Evolutionary conservation across 345 rosid species (phyloP).

Genomic region (Populus tremula): DNA sequence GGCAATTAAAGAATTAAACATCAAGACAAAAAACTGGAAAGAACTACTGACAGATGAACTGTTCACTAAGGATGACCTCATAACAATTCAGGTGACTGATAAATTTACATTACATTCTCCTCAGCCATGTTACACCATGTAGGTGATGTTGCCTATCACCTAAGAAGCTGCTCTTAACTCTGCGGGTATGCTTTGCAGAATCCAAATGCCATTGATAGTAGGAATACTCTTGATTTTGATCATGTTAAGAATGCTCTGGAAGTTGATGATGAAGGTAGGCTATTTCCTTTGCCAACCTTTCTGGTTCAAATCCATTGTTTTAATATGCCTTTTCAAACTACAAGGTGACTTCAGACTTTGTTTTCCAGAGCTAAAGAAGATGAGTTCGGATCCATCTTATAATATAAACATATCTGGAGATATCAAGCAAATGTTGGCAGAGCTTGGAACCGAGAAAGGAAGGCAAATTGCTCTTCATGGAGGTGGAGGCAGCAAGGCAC

Average conservation of each 20-base stretch:
- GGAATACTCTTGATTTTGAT: slow-evolving; percentile 74
- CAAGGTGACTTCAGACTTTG: slow-evolving; percentile 7
- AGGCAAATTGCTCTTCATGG: slow-evolving; percentile 80
- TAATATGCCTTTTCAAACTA: slow-evolving; percentile 1
- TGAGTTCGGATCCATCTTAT: slow-evolving; percentile 69
- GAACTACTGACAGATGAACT: slow-evolving; percentile 88
- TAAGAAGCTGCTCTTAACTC: slow-evolving; percentile 8
- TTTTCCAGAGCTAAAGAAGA: slow-evolving; percentile 55
- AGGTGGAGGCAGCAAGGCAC: slow-evolving; percentile 94
- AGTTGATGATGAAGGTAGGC: slow-evolving; percentile 80
- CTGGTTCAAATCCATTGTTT: slow-evolving; percentile 9
- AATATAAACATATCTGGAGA: slow-evolving; percentile 76
- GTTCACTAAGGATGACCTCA: slow-evolving; percentile 72
- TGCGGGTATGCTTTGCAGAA: slow-evolving; percentile 43
- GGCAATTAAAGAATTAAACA: slow-evolving; percentile 89
- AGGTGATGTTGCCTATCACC: slow-evolving; percentile 3
- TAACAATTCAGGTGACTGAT: slow-evolving; percentile 67
- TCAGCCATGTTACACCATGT: slow-evolving; percentile 12
- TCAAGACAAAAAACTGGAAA: slow-evolving; percentile 90
- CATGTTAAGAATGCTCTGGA: slow-evolving; percentile 76
- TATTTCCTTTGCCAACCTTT: background rate
- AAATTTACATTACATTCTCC: background rate
- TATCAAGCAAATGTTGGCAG: slow-evolving; percentile 82
- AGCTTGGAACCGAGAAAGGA: slow-evolving; percentile 91
- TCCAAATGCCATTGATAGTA: slow-evolving; percentile 72